phyloP scores from a whole-genome alignment of 2,329 filamentous ascomycete species.

The Hypoxylon sp. region DNA sequence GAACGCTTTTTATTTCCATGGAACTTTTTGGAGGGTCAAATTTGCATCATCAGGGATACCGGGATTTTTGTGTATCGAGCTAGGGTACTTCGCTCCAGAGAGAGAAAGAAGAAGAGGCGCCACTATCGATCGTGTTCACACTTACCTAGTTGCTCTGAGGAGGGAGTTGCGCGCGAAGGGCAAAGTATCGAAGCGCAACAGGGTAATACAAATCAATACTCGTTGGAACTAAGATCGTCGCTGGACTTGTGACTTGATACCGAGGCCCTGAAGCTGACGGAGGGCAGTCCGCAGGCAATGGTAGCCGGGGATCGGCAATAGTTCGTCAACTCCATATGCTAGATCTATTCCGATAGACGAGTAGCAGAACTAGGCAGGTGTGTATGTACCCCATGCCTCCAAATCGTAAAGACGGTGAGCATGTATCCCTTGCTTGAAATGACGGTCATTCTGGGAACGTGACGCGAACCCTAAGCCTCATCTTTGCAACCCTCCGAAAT shows the following conservation, averaged over 20 bases:
- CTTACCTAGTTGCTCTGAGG: conserved; percentile 23
- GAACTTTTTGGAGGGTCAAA: conserved; percentile 36
- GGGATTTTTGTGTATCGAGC: conserved; percentile 29
- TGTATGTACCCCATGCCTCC: background rate
- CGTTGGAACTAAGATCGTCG: conserved; percentile 16
- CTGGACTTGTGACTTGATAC: conserved; percentile 4
- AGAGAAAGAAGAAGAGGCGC: conserved; percentile 15
- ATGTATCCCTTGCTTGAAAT: conserved; percentile 8
- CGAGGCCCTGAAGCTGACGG: background rate
- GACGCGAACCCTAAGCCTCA: conserved; percentile 6
- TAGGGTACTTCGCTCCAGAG: conserved; percentile 19
- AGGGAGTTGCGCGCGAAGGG: conserved; percentile 41
- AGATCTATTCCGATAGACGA: conserved; percentile 4
- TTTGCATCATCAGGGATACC: conserved; percentile 46
- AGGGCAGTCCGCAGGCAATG: background rate
- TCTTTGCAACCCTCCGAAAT: background rate
- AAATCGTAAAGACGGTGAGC: conserved; percentile 4
- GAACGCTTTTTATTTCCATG: conserved; percentile 17
- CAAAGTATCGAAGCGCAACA: conserved; percentile 41
- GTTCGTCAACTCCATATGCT: background rate
- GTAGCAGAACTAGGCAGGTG: conserved; percentile 1
- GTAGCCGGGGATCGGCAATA: conserved; percentile 9
- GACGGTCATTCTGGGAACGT: conserved; percentile 10
- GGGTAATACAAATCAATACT: conserved; percentile 41
- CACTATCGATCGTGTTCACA: conserved; percentile 27